Conservation (phyloP, 2,329 filamentous ascomycete species). For the Botryotinia globosa region DNA sequence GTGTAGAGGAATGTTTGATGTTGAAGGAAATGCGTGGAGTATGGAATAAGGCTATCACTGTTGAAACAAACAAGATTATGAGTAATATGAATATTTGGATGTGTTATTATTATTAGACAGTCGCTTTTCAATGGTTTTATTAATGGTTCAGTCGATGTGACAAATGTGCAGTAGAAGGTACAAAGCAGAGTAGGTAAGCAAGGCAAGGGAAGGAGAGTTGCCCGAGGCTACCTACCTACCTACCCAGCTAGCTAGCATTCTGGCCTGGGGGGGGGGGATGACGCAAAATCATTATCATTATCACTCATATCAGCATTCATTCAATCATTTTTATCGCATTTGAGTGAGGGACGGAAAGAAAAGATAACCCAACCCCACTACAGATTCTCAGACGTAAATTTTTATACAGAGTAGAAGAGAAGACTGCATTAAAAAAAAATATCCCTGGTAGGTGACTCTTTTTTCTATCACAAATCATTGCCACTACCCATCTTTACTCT, state of each 20-base stretch:
- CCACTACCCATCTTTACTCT: not conserved
- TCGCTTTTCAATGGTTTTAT: not conserved
- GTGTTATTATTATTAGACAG: not conserved
- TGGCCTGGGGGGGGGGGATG: not conserved
- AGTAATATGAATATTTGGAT: not conserved
- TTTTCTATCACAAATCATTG: not conserved
- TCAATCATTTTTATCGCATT: not conserved
- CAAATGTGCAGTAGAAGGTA: not conserved
- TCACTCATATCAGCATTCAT: not conserved
- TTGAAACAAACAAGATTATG: conserved; percentile 3
- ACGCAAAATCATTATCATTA: conserved; percentile 1
- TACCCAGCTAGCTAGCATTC: not conserved
- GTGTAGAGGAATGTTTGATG: not conserved
- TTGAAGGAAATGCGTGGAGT: not conserved
- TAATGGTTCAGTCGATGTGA: not conserved
- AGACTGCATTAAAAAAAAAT: not conserved
- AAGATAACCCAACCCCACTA: conserved; percentile 15
- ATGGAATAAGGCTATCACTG: not conserved
- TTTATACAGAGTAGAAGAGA: not conserved
- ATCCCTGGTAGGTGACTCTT: not conserved
- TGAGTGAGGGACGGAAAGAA: not conserved
- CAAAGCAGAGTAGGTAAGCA: not conserved
- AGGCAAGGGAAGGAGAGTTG: not conserved
- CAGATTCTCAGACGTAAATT: not conserved
- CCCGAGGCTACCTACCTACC: too few relatives aligned